Percentiles rank a stretch among this genome's conserved stretches.
phyloP scores from a whole-genome alignment of 2,329 filamentous ascomycete species.

The Verticillium nonalfalfae region DNA sequence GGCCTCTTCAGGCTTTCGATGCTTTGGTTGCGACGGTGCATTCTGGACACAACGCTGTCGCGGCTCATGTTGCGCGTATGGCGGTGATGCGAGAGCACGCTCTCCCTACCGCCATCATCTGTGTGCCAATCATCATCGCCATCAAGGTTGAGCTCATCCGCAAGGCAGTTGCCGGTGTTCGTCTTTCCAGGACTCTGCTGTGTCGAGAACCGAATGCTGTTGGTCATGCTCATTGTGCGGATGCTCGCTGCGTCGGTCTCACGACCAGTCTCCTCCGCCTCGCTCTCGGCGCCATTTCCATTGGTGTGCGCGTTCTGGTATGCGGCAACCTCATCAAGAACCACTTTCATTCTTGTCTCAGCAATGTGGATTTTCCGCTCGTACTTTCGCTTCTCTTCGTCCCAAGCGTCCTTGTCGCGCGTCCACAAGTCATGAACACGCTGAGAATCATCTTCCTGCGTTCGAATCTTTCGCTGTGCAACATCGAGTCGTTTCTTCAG shows the following conservation, averaged over 20 bases:
- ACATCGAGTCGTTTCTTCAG: slow-evolving; percentile 70
- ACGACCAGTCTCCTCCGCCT: slow-evolving; percentile 53
- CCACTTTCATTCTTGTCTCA: slow-evolving; percentile 74
- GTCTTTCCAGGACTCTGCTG: slow-evolving; percentile 49
- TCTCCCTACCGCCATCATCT: slow-evolving; percentile 64
- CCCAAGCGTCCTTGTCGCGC: slow-evolving; percentile 78
- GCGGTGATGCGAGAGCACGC: slow-evolving; percentile 43
- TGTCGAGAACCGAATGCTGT: slow-evolving; percentile 68
- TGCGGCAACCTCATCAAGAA: slow-evolving; percentile 80
- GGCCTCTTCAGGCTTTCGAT: slow-evolving; percentile 50
- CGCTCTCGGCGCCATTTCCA: slow-evolving; percentile 40
- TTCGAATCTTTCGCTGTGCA: slow-evolving; percentile 69
- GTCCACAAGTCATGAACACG: slow-evolving; percentile 76
- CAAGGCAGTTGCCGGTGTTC: slow-evolving; percentile 65
- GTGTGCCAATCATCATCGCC: slow-evolving; percentile 69
- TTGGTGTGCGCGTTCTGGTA: slow-evolving; percentile 52
- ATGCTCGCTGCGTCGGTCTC: slow-evolving; percentile 70
- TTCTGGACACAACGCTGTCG: slow-evolving; percentile 44
- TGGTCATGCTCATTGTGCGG: slow-evolving; percentile 65
- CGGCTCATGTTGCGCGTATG: slow-evolving; percentile 51
- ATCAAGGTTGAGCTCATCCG: slow-evolving; percentile 85
- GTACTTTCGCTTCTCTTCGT: slow-evolving; percentile 71
- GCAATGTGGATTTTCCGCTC: slow-evolving; percentile 87
- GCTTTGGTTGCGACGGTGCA: slow-evolving; percentile 51
- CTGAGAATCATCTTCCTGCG: slow-evolving; percentile 76